Base-by-base conservation (phyloP, 106 monocot species). In the Ottelia alismoides region DNA sequence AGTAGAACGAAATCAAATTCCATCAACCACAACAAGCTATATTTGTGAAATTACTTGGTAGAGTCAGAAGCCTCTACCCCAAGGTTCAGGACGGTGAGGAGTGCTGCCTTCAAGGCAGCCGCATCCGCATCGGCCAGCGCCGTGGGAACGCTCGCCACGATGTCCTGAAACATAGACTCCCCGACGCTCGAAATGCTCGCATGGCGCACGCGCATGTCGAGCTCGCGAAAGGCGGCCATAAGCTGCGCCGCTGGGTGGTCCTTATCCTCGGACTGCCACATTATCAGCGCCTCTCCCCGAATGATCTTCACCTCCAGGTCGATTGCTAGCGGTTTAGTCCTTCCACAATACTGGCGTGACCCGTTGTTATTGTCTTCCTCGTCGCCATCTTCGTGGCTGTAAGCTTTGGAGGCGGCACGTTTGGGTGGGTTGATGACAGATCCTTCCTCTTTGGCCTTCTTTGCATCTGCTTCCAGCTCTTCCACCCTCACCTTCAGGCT, bases 231-330 rank as follows among this genome's bases (percentile, higher is more conserved):
- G 2, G 48, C 69, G 17, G 11, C 65, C 79, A 74, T 79, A 28
- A 79, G 47, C 69, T 46, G 66, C 21, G 79, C 74, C 45, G 70
- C 20, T 2, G 74, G 79, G 44, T 74, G 69, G 50, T 22, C 22
- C 4, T 28, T 4, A 19, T 64, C 65, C 52, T 62, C 70, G 11
- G 65, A 61, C 19, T 74, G 62, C n/a, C 66, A 51, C 31, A 60
- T 30, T 47, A 79, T 66, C 56, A 70, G 27, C 17, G 62, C 66
- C 30, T 74, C 74, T 2, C 32, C 7, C 18, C 70, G 62, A 9
- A 74, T 40, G 25, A 61, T 30, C 31, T 62, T 70, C 55, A 79
- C 70, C 46, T 74, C 79, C 30, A 70, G 11, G 56, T 65, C 68
- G 48, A 63, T 40, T 52, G 50, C 31, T 20, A 18, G 19, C 44